Evolutionary conservation across 1,284 basidiomycete species (phyloP).

Genomic region (Pseudozyma flocculosa): DNA sequence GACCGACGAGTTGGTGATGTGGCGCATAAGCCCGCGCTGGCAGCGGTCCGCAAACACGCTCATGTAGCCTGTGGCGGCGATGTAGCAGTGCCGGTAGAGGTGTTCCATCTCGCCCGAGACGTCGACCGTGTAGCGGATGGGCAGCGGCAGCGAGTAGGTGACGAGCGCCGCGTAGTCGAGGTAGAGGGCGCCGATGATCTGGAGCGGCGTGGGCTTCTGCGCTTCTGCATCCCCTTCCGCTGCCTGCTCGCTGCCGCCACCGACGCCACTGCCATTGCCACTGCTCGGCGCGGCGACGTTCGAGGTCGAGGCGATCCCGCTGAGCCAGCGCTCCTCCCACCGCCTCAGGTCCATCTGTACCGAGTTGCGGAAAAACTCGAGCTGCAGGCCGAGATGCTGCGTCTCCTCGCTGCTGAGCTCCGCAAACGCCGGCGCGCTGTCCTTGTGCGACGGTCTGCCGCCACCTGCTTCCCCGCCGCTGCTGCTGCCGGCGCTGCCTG

Average conservation of each 20-base stretch:
- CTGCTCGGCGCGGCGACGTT: background rate
- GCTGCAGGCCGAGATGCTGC: constrained; percentile 20
- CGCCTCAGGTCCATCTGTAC: constrained; percentile 33
- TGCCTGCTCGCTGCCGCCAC: too few relatives aligned
- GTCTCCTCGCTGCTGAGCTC: constrained; percentile 3
- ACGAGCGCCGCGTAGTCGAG: constrained; percentile 32
- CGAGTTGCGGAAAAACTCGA: constrained; percentile 21
- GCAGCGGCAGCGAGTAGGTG: constrained; percentile 29
- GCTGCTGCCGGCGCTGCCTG: background rate
- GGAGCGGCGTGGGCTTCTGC: constrained; percentile 9
- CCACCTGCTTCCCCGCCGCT: too few relatives aligned
- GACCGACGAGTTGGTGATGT: constrained; percentile 15
- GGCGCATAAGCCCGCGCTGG: constrained; percentile 9
- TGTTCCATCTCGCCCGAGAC: constrained; percentile 8
- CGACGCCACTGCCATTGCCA: too few relatives aligned
- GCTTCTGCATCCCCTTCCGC: too few relatives aligned
- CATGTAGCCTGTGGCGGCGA: constrained; percentile 32
- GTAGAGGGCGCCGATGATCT: constrained; percentile 18
- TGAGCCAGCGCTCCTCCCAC: constrained; percentile 36
- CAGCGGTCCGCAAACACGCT: constrained; percentile 21
- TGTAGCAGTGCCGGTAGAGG: constrained; percentile 27
- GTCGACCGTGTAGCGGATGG: constrained; percentile 18
- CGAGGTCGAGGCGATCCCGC: background rate
- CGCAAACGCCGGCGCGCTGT: background rate
- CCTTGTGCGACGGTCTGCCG: too few relatives aligned